Conservation (phyloP, 805 yeast species). For the Metschnikowia peoriensis region DNA sequence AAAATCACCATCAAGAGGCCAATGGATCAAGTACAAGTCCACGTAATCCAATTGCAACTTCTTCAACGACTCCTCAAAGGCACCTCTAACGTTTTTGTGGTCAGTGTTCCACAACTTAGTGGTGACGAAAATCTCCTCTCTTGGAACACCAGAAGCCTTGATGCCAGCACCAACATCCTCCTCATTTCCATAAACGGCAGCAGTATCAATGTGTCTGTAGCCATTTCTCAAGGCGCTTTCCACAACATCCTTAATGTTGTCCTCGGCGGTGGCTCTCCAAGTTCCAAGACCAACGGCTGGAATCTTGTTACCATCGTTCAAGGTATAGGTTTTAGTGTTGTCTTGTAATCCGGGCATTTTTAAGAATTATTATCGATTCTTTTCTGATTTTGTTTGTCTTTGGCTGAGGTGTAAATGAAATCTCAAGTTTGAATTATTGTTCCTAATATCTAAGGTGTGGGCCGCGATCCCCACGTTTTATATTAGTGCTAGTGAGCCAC, state of each 20-base stretch:
- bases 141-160: constrained; percentile 30
- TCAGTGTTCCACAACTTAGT: constrained; percentile 68
- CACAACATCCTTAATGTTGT: constrained; percentile 53
- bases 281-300: constrained; percentile 36
- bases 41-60: constrained; percentile 63
- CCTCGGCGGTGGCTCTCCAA: constrained; percentile 57
- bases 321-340: constrained; percentile 9
- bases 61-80: constrained; percentile 56
- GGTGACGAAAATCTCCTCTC: constrained; percentile 66
- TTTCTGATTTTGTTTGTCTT: neutral
- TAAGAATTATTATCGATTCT: neutral
- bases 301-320: constrained; percentile 16
- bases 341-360: constrained; percentile 13
- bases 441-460: no score
- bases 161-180: constrained; percentile 18
- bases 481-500: neutral
- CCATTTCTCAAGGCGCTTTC: constrained; percentile 50
- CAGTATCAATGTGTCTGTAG: constrained; percentile 20
- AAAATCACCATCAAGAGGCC: constrained; percentile 43
- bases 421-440: neutral
- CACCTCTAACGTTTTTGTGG: constrained; percentile 52
- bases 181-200: constrained; percentile 17
- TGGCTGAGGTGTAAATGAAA: neutral
- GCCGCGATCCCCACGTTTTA: neutral
- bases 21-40: constrained; percentile 66